Evolutionary conservation across 1,284 basidiomycete genomes (phyloP), one percentile per base, ranked within the genome.

Genomic region (Puccinia hordei): DNA sequence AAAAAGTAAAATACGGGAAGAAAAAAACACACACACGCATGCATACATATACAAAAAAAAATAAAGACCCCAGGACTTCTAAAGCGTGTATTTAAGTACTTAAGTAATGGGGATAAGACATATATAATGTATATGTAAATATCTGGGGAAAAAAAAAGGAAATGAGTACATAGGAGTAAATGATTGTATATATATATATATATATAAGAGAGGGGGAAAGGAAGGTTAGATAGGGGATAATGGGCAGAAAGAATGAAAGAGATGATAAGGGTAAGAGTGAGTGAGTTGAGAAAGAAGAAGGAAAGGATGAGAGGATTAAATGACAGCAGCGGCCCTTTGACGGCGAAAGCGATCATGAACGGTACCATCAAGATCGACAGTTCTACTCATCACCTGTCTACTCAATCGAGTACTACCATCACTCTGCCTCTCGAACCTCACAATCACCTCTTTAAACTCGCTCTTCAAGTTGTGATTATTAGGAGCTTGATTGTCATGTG

Each of bases 311-410:
- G 30, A 27, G 13, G 49, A n/a, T 72, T 38, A 72, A 9, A 53
- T 72, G 51, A 72, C 69, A 33, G 69, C 69, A 38, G 69, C 69
- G 33, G 73, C 53, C 13, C 73, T 44, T n/a, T 74, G 73, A 3
- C 73, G 35, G 27, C 73, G 73, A 46, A 61, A 74, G 22, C 73
- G 73, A 24, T 74, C 73, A 30, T 74, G 73, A 19, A 74, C 73
- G 24, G 73, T 74, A 13, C 73, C 73, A 38, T 74, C 73, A 10
- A 74, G 55, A 38, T 74, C 73, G 55, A 74, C 24, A 8, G 73
- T 74, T 10, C 73, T 35, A 38, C 38, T 49, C n/a, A 61, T 74
- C 19, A 59, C 6, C n/a, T 74, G 55, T 13, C 44, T 61, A 57
- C 53, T 59, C 6, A 74, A 5, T 2, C 57, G 33, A 10, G 73